Percentiles rank a stretch among this genome's conserved stretches.
Conservation (phyloP, 768 basidiomycete genomes). For the Rhizopogon rudus region DNA sequence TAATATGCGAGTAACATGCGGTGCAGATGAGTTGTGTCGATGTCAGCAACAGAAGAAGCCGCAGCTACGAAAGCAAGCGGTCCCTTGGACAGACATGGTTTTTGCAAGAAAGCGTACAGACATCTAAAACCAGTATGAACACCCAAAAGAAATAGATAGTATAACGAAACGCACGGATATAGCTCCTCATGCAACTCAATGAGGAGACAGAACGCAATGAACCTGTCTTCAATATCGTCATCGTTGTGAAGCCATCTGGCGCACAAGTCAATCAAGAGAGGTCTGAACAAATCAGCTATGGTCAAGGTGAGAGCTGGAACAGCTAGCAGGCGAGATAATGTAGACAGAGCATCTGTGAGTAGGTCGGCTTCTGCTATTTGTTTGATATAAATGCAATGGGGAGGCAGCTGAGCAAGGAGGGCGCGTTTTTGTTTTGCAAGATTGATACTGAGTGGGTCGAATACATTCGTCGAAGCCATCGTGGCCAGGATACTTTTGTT, state of each 20-base stretch:
- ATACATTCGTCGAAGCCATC: conserved; percentile 13
- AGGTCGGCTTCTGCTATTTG: conserved; percentile 36
- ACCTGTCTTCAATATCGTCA: conserved; percentile 43
- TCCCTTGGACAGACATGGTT: conserved; percentile 41
- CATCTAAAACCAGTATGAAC: conserved; percentile 35
- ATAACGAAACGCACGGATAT: conserved; percentile 50
- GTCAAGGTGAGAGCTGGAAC: conserved; percentile 56
- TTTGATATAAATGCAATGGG: conserved; percentile 33
- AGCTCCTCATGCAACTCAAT: conserved; percentile 68
- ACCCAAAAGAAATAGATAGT: conserved; percentile 3
- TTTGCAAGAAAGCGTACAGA: conserved; percentile 45
- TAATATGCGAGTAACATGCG: conserved; percentile 74
- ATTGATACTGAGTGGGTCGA: conserved; percentile 59
- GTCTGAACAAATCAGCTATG: conserved; percentile 66
- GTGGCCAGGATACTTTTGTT: neutral
- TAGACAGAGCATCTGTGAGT: conserved; percentile 40
- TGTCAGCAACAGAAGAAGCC: conserved; percentile 19
- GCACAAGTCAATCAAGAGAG: conserved; percentile 74
- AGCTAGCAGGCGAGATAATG: conserved; percentile 56
- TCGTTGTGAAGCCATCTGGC: conserved; percentile 72
- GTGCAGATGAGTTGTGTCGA: conserved; percentile 52
- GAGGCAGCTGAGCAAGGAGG: conserved; percentile 41
- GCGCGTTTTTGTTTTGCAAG: conserved; percentile 46
- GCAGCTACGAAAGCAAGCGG: conserved; percentile 46
- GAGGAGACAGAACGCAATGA: conserved; percentile 57